Evolutionary conservation across 805 yeast species (phyloP), one percentile per base, ranked within the genome.

Genomic region (Metschnikowia reukaufii): DNA sequence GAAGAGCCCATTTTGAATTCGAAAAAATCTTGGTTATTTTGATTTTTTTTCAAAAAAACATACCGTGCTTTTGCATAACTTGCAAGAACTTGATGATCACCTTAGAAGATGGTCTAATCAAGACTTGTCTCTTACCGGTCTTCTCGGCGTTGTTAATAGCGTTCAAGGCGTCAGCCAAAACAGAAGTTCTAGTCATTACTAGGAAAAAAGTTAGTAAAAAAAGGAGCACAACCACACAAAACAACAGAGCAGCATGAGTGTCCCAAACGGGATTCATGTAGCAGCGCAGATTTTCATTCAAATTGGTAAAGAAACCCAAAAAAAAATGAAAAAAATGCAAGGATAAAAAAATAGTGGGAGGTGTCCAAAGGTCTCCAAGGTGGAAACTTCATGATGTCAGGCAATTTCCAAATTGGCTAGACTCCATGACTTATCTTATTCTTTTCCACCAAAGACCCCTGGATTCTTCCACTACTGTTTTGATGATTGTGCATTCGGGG

Each of bases 131-230:
- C 67, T 64, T 64, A 51, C 67, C 67, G 58, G 67, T 64, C 58
- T 64, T 64, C 57, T 64, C 68, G 57, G 68, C 67, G 58, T 64
- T 64, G 67, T 64, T 64, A 55, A 64, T 64, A 47, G 66, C 61
- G 58, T 64, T 64, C 58, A 64, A 62, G 54, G 68, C 67, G 54
- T 64, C 68, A 46, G 68, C 68, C 60, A 64, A 61, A 51, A 64
- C 67, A 44, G 67, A 64, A 54, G 67, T 60, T 64, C 68, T 64
- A 47, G 67, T 64, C 67, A 64, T 62, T 47, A 43, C 52, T 51
- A 38, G 15, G 13, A 16, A 23, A 29, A 9, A 13, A 6, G 59
- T 54, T 56, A 56, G 59, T 54, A 54, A 18, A 36, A 29, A 19
- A 27, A 33, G 13, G 18, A 39, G 40, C 42, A 45, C 58, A 50